A percentile compares a stretch with the other conserved stretches of the same genome.
These are phyloP conservation scores for Saitozyma sp. DNA, from an alignment of 768 basidiomycete genomes.

Conservation along the genomic window DNA sequence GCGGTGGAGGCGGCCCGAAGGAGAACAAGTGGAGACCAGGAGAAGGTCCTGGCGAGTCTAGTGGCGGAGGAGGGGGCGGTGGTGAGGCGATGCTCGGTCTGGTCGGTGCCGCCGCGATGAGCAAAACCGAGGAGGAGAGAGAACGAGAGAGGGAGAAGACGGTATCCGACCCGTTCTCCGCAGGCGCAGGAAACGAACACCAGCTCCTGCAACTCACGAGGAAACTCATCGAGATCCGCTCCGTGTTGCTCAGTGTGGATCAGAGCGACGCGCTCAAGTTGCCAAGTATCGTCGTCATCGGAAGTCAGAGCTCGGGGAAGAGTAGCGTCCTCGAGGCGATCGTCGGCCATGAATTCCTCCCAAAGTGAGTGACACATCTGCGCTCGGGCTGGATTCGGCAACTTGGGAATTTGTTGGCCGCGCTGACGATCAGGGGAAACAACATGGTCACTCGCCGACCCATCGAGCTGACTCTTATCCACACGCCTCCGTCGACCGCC, in stretches of 20 bases:
- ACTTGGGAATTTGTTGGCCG: background rate
- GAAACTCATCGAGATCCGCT: conserved; percentile 94
- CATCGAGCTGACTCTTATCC: conserved; percentile 94
- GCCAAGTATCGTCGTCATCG: conserved; percentile 96
- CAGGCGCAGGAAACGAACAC: conserved; percentile 60
- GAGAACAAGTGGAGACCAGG: conserved; percentile 37
- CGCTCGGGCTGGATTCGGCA: background rate
- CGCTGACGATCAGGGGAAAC: conserved; percentile 67
- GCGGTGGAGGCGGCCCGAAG: background rate
- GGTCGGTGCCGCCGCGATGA: conserved; percentile 34
- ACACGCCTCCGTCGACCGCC: conserved; percentile 67
- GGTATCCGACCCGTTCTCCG: conserved; percentile 12
- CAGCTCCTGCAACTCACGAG: conserved; percentile 89
- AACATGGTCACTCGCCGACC: conserved; percentile 99
- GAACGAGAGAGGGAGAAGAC: conserved; percentile 12
- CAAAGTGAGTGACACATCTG: conserved; percentile 68
- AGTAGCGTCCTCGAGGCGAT: conserved; percentile 96
- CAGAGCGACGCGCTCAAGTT: conserved; percentile 91
- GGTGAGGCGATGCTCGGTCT: conserved; percentile 38
- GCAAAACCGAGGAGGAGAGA: conserved; percentile 50
- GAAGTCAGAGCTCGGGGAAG: conserved; percentile 97
- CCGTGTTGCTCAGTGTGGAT: conserved; percentile 92
- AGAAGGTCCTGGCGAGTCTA: conserved; percentile 38
- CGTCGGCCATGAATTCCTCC: conserved; percentile 95
- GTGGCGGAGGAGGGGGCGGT: conserved; percentile 5